Evolutionary conservation across 2,329 filamentous ascomycete species (phyloP).

Genomic region (Alternaria sp.): DNA sequence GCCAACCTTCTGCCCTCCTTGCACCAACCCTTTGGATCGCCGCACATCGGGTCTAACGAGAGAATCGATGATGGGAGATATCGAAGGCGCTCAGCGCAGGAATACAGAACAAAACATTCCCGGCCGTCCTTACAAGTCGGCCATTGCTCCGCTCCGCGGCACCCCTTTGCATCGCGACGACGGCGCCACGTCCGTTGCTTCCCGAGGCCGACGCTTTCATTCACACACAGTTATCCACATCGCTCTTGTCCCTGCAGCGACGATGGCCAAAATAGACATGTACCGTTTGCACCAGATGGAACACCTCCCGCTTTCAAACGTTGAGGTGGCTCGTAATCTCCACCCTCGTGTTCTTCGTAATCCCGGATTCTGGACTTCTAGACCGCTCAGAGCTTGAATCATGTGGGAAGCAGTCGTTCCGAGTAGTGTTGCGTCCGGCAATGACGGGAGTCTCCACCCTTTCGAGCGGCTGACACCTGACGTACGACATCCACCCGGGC

Average conservation of each 20-base stretch:
- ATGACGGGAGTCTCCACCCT: slow-evolving; percentile 2
- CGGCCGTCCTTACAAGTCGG: not conserved
- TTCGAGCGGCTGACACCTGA: slow-evolving; percentile 6
- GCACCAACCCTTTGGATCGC: not conserved
- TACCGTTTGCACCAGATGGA: not conserved
- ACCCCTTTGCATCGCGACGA: not conserved
- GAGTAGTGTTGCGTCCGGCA: not conserved
- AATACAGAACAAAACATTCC: not conserved
- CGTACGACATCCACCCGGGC: slow-evolving; percentile 1
- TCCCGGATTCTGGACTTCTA: not conserved
- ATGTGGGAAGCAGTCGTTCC: not conserved
- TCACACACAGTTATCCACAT: not conserved
- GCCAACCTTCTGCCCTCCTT: not conserved
- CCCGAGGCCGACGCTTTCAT: not conserved
- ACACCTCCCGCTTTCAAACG: not conserved
- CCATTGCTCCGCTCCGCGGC: not conserved
- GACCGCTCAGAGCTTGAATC: slow-evolving; percentile 4
- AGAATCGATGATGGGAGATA: not conserved
- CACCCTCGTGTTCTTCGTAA: not conserved
- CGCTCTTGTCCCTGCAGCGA: slow-evolving; percentile 7
- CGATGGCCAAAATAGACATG: slow-evolving; percentile 4
- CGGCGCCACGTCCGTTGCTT: slow-evolving; percentile 3
- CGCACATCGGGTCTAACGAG: not conserved
- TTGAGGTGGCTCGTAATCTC: not conserved
- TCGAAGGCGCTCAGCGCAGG: not conserved